Evolutionary conservation across 2,329 filamentous ascomycete genomes (phyloP).

Genomic region (Aureobasidium mangrovei): DNA sequence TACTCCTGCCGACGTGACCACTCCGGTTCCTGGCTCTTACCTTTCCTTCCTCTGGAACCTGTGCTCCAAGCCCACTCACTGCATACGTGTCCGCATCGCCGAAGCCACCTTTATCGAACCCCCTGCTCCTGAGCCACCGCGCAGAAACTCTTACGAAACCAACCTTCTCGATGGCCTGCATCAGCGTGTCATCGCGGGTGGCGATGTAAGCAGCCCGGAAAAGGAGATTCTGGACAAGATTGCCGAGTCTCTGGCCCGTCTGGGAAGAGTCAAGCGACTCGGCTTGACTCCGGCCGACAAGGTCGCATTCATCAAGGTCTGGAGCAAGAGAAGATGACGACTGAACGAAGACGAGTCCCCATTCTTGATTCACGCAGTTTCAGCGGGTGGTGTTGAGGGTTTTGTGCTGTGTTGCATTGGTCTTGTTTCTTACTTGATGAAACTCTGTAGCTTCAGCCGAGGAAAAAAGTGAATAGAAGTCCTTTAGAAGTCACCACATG

Average conservation of each 20-base stretch:
- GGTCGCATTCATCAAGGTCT: constrained; percentile 67
- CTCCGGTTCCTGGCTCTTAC: constrained; percentile 71
- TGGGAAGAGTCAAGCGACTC: constrained; percentile 83
- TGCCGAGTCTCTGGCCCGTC: constrained; percentile 73
- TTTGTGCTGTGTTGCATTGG: too few relatives aligned
- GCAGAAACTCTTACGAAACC: constrained; percentile 31
- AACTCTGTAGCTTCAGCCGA: too few relatives aligned
- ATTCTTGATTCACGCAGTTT: too few relatives aligned
- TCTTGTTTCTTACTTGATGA: too few relatives aligned
- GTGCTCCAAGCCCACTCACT: constrained; percentile 75
- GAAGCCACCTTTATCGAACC: constrained; percentile 50
- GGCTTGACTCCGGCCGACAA: constrained; percentile 79
- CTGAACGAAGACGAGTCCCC: background rate
- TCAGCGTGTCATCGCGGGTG: constrained; percentile 25
- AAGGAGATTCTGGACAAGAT: constrained; percentile 66
- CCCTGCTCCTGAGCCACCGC: constrained; percentile 18
- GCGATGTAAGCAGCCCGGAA: constrained; percentile 41
- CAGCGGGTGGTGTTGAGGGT: too few relatives aligned
- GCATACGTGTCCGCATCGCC: constrained; percentile 83
- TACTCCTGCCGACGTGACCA: constrained; percentile 80
- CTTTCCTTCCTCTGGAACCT: constrained; percentile 74
- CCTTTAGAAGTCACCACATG: too few relatives aligned
- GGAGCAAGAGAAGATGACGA: constrained; percentile 32
- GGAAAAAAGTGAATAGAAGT: too few relatives aligned
- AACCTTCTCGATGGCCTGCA: constrained; percentile 41